These are phyloP conservation scores for Furcasterigmium sp. DNA, from an alignment of 2,329 filamentous ascomycete genomes.

Conservation along the genomic window DNA sequence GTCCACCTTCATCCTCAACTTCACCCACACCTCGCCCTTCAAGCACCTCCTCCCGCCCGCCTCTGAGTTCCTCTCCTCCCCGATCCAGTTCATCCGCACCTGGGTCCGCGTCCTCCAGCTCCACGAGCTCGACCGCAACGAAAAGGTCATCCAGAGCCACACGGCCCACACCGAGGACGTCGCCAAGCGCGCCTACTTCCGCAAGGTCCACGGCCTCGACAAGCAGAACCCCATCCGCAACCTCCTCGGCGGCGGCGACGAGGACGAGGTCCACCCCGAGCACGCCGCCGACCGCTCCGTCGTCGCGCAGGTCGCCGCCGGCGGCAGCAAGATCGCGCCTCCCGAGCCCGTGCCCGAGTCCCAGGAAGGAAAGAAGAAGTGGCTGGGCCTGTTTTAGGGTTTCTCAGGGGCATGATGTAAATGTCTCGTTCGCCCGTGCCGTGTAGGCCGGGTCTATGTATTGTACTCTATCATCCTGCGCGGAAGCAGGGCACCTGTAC, in stretches of 20 bases:
- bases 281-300: slow-evolving; percentile 12
- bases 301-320: not conserved
- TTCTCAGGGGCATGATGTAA: slow-evolving; percentile 4
- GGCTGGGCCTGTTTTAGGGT: slow-evolving; percentile 72
- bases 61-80: slow-evolving; percentile 64
- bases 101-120: slow-evolving; percentile 70
- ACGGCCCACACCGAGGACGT: slow-evolving; percentile 76
- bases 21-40: slow-evolving; percentile 72
- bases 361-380: slow-evolving; percentile 60
- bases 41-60: slow-evolving; percentile 70
- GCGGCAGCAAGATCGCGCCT: not conserved
- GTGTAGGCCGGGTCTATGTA: slow-evolving; percentile 1
- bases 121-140: slow-evolving; percentile 67
- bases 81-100: slow-evolving; percentile 59
- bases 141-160: slow-evolving; percentile 65
- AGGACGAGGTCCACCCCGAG: slow-evolving; percentile 23
- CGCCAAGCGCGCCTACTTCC: slow-evolving; percentile 78
- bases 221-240: slow-evolving; percentile 49
- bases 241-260: slow-evolving; percentile 16
- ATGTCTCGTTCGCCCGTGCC: too few relatives aligned
- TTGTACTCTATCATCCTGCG: slow-evolving; percentile 7
- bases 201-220: slow-evolving; percentile 79
- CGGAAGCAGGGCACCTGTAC: slow-evolving; percentile 6
- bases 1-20: slow-evolving; percentile 73
- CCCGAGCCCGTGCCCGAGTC: not conserved